Evolutionary conservation across 2,329 filamentous ascomycete species (phyloP).

Genomic region (Arthroderma sp.): DNA sequence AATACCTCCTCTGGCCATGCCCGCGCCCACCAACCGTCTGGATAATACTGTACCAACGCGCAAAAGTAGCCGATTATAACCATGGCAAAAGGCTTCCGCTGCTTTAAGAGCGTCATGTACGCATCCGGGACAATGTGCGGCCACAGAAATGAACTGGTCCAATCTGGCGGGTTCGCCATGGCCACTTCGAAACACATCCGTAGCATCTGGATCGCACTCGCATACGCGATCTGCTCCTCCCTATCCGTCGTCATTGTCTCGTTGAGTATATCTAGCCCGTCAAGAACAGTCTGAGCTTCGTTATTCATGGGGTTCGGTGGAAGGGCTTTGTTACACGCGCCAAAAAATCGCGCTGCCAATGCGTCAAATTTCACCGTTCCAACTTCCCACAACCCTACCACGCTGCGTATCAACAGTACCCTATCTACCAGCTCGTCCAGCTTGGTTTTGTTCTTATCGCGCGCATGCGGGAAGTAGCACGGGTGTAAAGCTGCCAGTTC

Average conservation of each 20-base stretch:
- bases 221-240: constrained; percentile 10
- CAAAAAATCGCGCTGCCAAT: neutral
- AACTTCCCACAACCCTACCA: constrained; percentile 4
- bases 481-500: constrained; percentile 15
- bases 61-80: constrained; percentile 54
- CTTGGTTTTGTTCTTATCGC: neutral
- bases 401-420: constrained; percentile 3
- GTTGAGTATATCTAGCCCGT: neutral
- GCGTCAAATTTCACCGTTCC: constrained; percentile 1
- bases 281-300: neutral
- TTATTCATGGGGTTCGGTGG: neutral
- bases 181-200: constrained; percentile 11
- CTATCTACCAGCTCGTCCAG: constrained; percentile 3
- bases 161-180: constrained; percentile 7
- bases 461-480: constrained; percentile 1
- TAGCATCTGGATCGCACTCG: constrained; percentile 11
- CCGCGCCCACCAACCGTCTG: constrained; percentile 53
- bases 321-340: neutral
- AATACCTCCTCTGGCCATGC: constrained; percentile 56
- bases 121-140: constrained; percentile 52
- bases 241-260: constrained; percentile 1
- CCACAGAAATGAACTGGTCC: constrained; percentile 36
- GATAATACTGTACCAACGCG: constrained; percentile 46
- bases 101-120: constrained; percentile 49
- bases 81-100: constrained; percentile 47